These are phyloP conservation scores for Neurospora africana DNA, from an alignment of 495 filamentous ascomycete species.

Conservation along the genomic window DNA sequence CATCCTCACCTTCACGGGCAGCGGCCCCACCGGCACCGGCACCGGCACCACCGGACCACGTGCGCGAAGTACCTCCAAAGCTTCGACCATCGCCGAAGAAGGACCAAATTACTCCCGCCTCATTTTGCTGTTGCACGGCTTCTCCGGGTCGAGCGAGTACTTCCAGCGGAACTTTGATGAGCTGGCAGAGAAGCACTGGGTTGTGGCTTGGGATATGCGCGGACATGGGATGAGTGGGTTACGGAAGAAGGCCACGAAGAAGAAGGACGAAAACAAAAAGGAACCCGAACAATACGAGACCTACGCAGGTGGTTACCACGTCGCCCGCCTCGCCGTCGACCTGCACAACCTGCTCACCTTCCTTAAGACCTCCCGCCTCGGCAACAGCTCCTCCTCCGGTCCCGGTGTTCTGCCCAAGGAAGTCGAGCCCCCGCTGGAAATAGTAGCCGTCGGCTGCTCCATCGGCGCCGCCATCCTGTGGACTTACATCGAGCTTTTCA, in stretches of 20 bases:
- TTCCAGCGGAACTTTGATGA: slow-evolving; percentile 29
- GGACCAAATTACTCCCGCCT: slow-evolving; percentile 5
- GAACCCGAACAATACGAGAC: neutral
- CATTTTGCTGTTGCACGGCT: slow-evolving; percentile 35
- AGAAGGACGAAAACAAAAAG: too few relatives aligned
- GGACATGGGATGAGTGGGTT: slow-evolving; percentile 31
- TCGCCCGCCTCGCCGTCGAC: slow-evolving; percentile 34
- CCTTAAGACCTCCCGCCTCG: slow-evolving; percentile 11
- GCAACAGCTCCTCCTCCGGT: too few relatives aligned
- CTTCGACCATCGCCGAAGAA: neutral
- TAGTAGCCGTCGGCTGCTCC: slow-evolving; percentile 31
- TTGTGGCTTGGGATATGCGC: slow-evolving; percentile 33
- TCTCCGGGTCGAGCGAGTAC: slow-evolving; percentile 33
- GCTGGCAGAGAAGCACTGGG: slow-evolving; percentile 18
- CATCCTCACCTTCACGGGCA: neutral
- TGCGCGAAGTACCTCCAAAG: neutral
- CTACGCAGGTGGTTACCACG: slow-evolving; percentile 31
- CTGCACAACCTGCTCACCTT: slow-evolving; percentile 18
- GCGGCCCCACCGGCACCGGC: neutral
- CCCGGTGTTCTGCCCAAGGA: too few relatives aligned
- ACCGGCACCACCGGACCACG: neutral
- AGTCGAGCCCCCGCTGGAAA: neutral
- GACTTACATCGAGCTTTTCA: slow-evolving; percentile 34
- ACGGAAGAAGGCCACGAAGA: too few relatives aligned
- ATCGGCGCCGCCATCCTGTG: slow-evolving; percentile 37